Evolutionary conservation across 176 grass and related monocot genomes (phyloP).

Genomic region (Luzula sylvatica): DNA sequence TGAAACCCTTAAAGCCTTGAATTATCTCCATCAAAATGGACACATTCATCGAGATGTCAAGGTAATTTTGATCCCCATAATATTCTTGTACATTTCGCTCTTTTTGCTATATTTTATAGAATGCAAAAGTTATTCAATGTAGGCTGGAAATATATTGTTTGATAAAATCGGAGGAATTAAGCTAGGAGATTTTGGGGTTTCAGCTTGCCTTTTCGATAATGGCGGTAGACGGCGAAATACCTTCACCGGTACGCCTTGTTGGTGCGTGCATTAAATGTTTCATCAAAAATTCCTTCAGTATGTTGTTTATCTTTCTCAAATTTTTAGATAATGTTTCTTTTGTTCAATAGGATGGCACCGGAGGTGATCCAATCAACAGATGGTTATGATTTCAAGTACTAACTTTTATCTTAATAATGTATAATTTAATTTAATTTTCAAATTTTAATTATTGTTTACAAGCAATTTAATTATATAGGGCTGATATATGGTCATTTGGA

Average conservation of each 20-base stretch:
- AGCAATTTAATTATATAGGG: slow-evolving; percentile 46
- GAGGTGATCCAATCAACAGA: slow-evolving; percentile 87
- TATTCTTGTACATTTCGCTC: not conserved
- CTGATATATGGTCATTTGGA: slow-evolving; percentile 99
- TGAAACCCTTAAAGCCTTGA: slow-evolving; percentile 79
- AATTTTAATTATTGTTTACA: slow-evolving; percentile 5
- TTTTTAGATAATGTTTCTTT: slow-evolving; percentile 6
- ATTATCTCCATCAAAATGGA: slow-evolving; percentile 85
- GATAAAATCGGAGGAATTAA: slow-evolving; percentile 70
- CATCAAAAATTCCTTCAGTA: slow-evolving; percentile 9
- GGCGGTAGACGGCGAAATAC: slow-evolving; percentile 90
- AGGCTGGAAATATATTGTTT: slow-evolving; percentile 98
- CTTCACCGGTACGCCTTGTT: slow-evolving; percentile 95
- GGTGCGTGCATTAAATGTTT: slow-evolving; percentile 32
- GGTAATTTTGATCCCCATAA: slow-evolving; percentile 27
- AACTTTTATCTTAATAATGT: slow-evolving; percentile 10
- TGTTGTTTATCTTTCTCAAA: not conserved
- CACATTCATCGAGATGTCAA: slow-evolving; percentile 95
- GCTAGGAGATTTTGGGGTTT: slow-evolving; percentile 96
- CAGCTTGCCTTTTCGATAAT: slow-evolving; percentile 92
- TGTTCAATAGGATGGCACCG: slow-evolving; percentile 83
- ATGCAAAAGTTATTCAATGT: slow-evolving; percentile 18
- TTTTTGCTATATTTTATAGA: slow-evolving; percentile 9
- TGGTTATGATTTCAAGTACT: slow-evolving; percentile 95
- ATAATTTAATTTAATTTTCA: not conserved